Evolutionary conservation across 1,139 yeast genomes (phyloP).

Genomic region (Suhomyces maxii): DNA sequence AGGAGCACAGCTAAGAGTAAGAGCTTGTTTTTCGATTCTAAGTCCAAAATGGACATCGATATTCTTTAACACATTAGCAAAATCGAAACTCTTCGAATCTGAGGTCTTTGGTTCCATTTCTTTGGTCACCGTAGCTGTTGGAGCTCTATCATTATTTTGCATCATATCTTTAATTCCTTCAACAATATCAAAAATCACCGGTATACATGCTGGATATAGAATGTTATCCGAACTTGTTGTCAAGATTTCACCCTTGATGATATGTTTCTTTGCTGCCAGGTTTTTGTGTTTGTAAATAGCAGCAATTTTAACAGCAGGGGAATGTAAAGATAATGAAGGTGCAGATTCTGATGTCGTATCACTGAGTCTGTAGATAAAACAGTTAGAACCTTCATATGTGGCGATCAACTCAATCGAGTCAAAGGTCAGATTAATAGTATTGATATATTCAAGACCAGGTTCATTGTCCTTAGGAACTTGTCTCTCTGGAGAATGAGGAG

Average conservation of each 20-base stretch:
- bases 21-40: slow-evolving; percentile 67
- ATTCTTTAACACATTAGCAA: slow-evolving; percentile 44
- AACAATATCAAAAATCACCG: slow-evolving; percentile 64
- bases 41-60: slow-evolving; percentile 67
- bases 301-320: slow-evolving; percentile 74
- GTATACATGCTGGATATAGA: slow-evolving; percentile 73
- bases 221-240: slow-evolving; percentile 76
- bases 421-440: slow-evolving; percentile 31
- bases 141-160: slow-evolving; percentile 11
- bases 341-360: slow-evolving; percentile 41
- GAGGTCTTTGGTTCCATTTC: not conserved
- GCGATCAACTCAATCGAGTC: slow-evolving; percentile 54
- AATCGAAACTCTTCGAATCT: slow-evolving; percentile 19
- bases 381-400: slow-evolving; percentile 71
- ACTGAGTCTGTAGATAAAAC: slow-evolving; percentile 50
- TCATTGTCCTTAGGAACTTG: not conserved
- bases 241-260: slow-evolving; percentile 52
- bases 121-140: not conserved
- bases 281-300: slow-evolving; percentile 33
- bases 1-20: slow-evolving; percentile 87
- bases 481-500: not conserved
- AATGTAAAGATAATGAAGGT: slow-evolving; percentile 63
- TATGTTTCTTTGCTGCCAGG: slow-evolving; percentile 36
- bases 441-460: slow-evolving; percentile 18
- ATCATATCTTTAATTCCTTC: slow-evolving; percentile 46